Evolutionary conservation across 495 filamentous ascomycete genomes (phyloP), one percentile per base, ranked within the genome.

Genomic region (Talaromyces proteolyticus): DNA sequence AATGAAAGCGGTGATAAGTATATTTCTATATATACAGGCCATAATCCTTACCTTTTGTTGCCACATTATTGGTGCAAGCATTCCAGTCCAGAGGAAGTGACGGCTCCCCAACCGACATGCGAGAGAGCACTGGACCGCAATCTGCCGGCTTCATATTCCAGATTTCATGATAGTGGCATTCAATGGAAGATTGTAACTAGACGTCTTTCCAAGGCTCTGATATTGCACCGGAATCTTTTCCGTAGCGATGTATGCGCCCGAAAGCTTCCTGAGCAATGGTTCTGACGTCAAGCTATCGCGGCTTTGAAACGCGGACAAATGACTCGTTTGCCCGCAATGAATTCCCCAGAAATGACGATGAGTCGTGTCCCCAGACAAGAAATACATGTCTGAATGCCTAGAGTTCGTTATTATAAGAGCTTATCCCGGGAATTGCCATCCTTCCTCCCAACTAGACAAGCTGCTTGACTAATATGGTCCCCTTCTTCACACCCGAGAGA

Each of bases 211-310:
- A 41, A 39, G 16, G 18, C 29, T n/a, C 12, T 49, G 8, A 10
- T 14, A 14, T 34, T 34, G 8, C 21, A 5, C 22, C 47, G 47
- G 47, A 49, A n/a, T 7, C 24, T n/a, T 20, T 40, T 41, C 47
- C 47, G 21, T 41, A 29, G 25, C 40, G 3, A 25, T n/a, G n/a
- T 20, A 23, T n/a, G 37, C 22, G 16, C 18, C 16, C 47, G 34
- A 49, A 23, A 49, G 24, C 40, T 49, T 49, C 11, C 29, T 25
- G 34, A 24, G 47, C 16, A 19, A 14, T 23, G 47, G 47, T 39
- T 40, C 47, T 49, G 47, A 49, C 47, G 47, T 49, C 47, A 49
- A 49, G 19, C 47, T 16, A 8, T 26, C 21, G 24, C 47, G 47
- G 47, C 4, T 7, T 26, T 18, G 20, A n/a, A 49, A 49, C 7